Percentiles rank a stretch among this genome's conserved stretches.
Conservation (phyloP, 1,284 basidiomycete genomes). For the Apiotrichum sp. region DNA sequence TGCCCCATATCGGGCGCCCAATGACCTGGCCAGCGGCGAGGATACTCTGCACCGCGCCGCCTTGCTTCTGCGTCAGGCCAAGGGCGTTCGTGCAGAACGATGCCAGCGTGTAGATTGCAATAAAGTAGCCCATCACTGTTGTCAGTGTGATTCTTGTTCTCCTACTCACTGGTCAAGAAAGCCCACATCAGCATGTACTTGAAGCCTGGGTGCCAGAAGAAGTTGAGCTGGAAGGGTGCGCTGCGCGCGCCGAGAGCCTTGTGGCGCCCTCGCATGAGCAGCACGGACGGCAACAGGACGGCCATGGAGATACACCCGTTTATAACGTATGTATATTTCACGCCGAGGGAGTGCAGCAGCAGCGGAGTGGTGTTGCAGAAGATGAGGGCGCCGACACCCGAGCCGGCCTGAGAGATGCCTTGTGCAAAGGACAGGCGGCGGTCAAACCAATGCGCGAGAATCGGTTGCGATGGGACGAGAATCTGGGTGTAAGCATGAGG, state of each 20-base stretch:
- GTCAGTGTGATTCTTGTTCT: neutral
- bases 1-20: constrained; percentile 46
- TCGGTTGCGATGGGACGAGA: constrained; percentile 38
- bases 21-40: constrained; percentile 49
- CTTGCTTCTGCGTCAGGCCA: constrained; percentile 45
- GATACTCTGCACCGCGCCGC: constrained; percentile 47
- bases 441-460: constrained; percentile 46
- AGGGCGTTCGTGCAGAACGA: constrained; percentile 48
- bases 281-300: constrained; percentile 38
- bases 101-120: constrained; percentile 48
- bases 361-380: constrained; percentile 41
- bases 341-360: constrained; percentile 31
- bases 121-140: constrained; percentile 47
- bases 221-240: constrained; percentile 13
- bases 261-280: constrained; percentile 39
- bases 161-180: constrained; percentile 15
- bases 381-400: constrained; percentile 42
- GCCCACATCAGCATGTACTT: constrained; percentile 12
- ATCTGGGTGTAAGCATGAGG: no score
- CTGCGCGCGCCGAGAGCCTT: constrained; percentile 22
- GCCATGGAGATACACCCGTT: constrained; percentile 43
- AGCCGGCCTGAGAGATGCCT: constrained; percentile 37
- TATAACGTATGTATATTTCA: constrained; percentile 43
- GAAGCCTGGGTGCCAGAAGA: constrained; percentile 16
- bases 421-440: constrained; percentile 37